Evolutionary conservation across 129 eudicot species (phyloP).

Genomic region (Escallonia herrerae): DNA sequence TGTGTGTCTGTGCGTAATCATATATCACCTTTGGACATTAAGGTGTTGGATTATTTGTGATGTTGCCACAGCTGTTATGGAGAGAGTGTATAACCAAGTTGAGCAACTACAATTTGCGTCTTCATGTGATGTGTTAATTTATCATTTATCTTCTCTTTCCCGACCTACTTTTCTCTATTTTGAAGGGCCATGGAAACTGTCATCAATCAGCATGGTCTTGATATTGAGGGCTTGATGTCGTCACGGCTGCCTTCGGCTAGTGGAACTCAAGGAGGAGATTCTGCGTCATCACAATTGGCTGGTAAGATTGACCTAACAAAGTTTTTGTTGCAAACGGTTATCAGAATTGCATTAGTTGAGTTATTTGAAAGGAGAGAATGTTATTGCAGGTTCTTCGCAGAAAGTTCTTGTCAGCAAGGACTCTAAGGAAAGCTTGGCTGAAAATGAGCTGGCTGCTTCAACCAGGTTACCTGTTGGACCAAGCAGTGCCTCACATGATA

Average conservation of each 20-base stretch:
- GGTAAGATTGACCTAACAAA: conserved; percentile 27
- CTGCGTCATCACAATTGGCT: conserved; percentile 58
- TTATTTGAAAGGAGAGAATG: conserved; percentile 16
- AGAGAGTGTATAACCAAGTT: background rate
- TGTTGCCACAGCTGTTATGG: background rate
- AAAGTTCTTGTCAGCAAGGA: conserved; percentile 40
- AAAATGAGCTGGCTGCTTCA: conserved; percentile 45
- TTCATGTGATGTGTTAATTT: background rate
- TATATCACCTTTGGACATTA: too few relatives aligned
- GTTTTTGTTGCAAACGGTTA: background rate
- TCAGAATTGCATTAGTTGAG: background rate
- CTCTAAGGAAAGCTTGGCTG: conserved; percentile 32
- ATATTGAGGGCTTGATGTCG: conserved; percentile 76
- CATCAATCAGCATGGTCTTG: conserved; percentile 77
- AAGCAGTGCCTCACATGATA: conserved; percentile 48
- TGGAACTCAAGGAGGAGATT: conserved; percentile 64
- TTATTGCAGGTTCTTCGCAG: conserved; percentile 67
- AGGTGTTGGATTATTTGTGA: background rate
- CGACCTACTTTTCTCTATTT: background rate
- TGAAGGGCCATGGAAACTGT: conserved; percentile 99
- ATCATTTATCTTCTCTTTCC: background rate
- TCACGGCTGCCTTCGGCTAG: conserved; percentile 58
- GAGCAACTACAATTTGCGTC: background rate
- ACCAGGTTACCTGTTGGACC: conserved; percentile 51
- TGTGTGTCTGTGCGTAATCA: too few relatives aligned